A percentile compares a stretch with the other conserved stretches of the same genome.
Evolutionary conservation across 1,284 basidiomycete species (phyloP).

Genomic region (Papiliotrema laurentii): DNA sequence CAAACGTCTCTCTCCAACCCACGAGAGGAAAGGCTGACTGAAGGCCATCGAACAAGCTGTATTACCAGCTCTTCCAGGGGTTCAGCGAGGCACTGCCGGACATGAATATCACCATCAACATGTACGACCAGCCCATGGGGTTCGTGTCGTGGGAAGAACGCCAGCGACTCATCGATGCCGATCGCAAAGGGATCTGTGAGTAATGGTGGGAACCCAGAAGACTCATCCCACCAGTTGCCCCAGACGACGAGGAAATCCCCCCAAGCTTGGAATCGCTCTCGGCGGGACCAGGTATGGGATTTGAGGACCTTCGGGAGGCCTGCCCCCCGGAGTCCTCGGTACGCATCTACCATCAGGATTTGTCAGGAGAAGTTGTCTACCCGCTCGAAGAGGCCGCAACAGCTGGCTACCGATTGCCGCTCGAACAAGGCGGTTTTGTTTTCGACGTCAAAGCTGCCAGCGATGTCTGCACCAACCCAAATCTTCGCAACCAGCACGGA

Average conservation of each 20-base stretch:
- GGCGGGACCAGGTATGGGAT: too few relatives aligned
- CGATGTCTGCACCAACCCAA: slow-evolving; percentile 4
- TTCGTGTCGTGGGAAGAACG: slow-evolving; percentile 3
- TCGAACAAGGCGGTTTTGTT: background rate
- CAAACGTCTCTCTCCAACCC: too few relatives aligned
- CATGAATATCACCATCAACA: slow-evolving; percentile 3
- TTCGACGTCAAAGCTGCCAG: background rate
- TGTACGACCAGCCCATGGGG: background rate
- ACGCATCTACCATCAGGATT: background rate
- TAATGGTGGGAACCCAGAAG: too few relatives aligned
- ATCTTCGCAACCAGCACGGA: slow-evolving; percentile 1
- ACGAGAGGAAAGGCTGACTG: background rate
- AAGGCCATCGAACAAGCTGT: slow-evolving; percentile 2
- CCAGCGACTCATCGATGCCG: background rate
- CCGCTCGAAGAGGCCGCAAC: background rate
- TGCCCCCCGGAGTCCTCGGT: slow-evolving; percentile 1
- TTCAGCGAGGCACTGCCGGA: background rate
- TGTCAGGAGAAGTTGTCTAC: background rate
- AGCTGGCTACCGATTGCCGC: background rate
- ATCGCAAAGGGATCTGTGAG: background rate
- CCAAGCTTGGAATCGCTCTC: too few relatives aligned
- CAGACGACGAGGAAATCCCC: slow-evolving; percentile 5
- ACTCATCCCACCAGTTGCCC: background rate
- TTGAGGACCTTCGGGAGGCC: background rate
- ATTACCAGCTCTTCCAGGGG: background rate